Percentiles rank a stretch among this genome's conserved stretches.
phyloP scores from a whole-genome alignment of 2,329 filamentous ascomycete genomes.

The Chalara sp. region DNA sequence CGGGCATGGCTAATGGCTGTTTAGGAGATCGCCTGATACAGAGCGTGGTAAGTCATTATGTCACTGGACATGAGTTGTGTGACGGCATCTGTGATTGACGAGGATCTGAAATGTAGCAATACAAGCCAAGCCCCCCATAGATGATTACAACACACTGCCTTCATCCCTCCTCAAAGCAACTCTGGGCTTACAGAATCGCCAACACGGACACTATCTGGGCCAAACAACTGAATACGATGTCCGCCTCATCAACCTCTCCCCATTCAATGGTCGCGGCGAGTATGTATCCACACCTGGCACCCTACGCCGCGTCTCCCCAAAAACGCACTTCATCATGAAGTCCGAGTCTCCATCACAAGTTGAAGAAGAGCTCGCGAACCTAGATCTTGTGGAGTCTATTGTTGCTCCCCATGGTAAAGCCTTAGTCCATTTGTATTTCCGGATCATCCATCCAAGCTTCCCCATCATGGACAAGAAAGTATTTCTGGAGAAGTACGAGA shows the following conservation, averaged over 20 bases:
- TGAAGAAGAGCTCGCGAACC: constrained; percentile 19
- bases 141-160: constrained; percentile 51
- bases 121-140: constrained; percentile 15
- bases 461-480: constrained; percentile 51
- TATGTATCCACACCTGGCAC: constrained; percentile 60
- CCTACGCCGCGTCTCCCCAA: constrained; percentile 65
- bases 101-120: constrained; percentile 4
- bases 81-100: not conserved
- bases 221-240: constrained; percentile 76
- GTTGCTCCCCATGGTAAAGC: constrained; percentile 20
- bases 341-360: constrained; percentile 57
- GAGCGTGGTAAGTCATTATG: constrained; percentile 10
- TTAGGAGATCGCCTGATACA: constrained; percentile 14
- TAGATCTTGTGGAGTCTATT: constrained; percentile 23
- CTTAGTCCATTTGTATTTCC: constrained; percentile 22
- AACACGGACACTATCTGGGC: constrained; percentile 74
- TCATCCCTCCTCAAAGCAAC: constrained; percentile 59
- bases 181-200: constrained; percentile 66
- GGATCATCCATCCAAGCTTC: constrained; percentile 42
- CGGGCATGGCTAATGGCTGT: not conserved
- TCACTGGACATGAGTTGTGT: constrained; percentile 1
- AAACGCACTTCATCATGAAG: constrained; percentile 75
- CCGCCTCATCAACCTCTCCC: constrained; percentile 71
- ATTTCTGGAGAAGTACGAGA: constrained; percentile 53
- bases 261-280: constrained; percentile 73